Evolutionary conservation across 139 green algal genomes (phyloP).

Genomic region (Gonium pectorale): DNA sequence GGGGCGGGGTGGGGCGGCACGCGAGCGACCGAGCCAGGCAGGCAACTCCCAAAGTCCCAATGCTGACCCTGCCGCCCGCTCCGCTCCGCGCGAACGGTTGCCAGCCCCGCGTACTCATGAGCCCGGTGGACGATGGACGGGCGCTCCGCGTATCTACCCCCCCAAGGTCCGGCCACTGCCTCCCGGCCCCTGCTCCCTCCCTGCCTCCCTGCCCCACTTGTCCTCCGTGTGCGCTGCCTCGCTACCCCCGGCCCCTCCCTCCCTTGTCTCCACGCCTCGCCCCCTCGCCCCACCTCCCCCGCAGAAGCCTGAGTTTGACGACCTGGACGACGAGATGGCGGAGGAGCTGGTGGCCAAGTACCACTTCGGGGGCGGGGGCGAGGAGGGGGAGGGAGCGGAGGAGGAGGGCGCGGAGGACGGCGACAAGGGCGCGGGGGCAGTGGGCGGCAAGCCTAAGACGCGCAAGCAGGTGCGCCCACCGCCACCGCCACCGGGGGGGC

Average conservation of each 20-base stretch:
- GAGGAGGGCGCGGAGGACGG: slow-evolving; percentile 33
- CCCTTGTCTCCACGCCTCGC: not conserved
- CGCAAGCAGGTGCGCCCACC: slow-evolving; percentile 72
- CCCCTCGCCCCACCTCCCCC: not conserved
- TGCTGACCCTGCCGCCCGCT: no score
- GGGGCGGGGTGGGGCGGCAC: no score
- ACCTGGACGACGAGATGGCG: slow-evolving; percentile 69
- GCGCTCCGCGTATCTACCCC: no score
- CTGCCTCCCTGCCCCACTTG: not conserved
- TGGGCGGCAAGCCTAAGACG: slow-evolving; percentile 65
- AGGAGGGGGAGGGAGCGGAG: slow-evolving; percentile 36
- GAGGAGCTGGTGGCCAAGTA: slow-evolving; percentile 68
- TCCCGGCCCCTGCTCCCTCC: no score
- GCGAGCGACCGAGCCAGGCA: no score
- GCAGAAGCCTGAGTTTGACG: slow-evolving; percentile 52
- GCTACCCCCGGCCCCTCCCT: no score
- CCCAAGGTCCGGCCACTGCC: no score
- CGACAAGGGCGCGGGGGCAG: slow-evolving; percentile 6
- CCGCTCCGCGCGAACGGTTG: no score
- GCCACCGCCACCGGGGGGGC: not conserved
- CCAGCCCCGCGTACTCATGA: no score
- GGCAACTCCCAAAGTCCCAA: no score
- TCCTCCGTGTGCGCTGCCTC: no score
- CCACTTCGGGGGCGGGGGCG: slow-evolving; percentile 81
- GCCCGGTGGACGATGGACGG: no score